Conservation (phyloP, 441 rosid species). For the Geranium incanum region DNA sequence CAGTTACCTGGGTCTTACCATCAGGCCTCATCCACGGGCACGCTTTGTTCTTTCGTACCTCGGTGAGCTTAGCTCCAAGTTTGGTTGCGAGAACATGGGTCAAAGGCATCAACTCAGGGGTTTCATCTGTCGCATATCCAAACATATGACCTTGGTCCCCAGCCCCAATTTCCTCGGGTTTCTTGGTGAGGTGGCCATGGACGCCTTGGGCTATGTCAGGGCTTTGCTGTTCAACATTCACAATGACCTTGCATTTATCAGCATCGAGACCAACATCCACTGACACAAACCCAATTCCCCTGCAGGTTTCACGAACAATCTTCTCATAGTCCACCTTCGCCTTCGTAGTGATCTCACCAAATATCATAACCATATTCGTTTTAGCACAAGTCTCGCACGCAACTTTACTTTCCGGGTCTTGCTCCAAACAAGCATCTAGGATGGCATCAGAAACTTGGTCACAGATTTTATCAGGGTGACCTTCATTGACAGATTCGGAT, state of each 20-base stretch:
- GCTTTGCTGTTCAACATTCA: conserved; percentile 5
- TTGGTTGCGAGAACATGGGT: conserved; percentile 13
- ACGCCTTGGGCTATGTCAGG: conserved; percentile 9
- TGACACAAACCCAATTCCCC: conserved; percentile 9
- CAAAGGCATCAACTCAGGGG: conserved; percentile 11
- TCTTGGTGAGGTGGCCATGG: conserved; percentile 11
- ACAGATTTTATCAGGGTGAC: conserved; percentile 14
- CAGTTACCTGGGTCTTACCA: conserved; percentile 16
- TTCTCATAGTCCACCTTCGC: background rate
- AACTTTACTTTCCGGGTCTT: conserved; percentile 13
- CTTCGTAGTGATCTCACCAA: conserved; percentile 12
- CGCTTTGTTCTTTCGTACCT: conserved; percentile 11
- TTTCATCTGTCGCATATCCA: conserved; percentile 6
- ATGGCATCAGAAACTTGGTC: conserved; percentile 16
- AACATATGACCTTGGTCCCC: conserved; percentile 10
- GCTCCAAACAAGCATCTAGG: conserved; percentile 13
- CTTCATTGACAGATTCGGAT: conserved; percentile 15
- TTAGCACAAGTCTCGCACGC: conserved; percentile 5
- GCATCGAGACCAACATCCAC: conserved; percentile 7
- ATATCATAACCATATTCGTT: conserved; percentile 7
- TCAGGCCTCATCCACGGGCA: conserved; percentile 18
- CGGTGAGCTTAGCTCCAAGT: conserved; percentile 14
- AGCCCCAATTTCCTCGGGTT: conserved; percentile 10
- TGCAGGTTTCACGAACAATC: conserved; percentile 11
- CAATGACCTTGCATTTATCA: conserved; percentile 8